Evolutionary conservation across 495 filamentous ascomycete genomes (phyloP).

Genomic region (Xylaria acuta): DNA sequence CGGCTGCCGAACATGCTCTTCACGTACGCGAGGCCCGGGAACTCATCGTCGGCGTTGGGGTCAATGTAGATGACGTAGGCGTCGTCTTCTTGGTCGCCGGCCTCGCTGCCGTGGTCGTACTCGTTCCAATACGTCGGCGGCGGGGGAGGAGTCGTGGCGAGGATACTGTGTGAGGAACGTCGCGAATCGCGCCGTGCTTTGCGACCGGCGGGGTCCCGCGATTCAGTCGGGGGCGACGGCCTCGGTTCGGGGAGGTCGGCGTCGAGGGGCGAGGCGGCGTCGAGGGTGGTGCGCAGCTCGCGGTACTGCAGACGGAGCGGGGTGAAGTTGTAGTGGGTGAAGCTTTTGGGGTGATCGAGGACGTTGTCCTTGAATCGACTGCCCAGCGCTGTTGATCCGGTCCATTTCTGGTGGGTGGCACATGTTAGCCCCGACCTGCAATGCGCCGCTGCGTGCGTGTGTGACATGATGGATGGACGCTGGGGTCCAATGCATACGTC

Average conservation of each 20-base stretch:
- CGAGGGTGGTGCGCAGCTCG: slow-evolving; percentile 60
- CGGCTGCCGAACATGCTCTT: slow-evolving; percentile 49
- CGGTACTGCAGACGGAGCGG: slow-evolving; percentile 61
- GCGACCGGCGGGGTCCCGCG: slow-evolving; percentile 19
- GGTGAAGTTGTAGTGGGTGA: slow-evolving; percentile 63
- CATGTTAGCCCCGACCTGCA: slow-evolving; percentile 26
- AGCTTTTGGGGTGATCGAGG: slow-evolving; percentile 64
- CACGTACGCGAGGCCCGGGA: slow-evolving; percentile 56
- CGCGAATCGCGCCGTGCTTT: slow-evolving; percentile 29
- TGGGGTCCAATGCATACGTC: background rate
- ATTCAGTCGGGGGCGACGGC: slow-evolving; percentile 27
- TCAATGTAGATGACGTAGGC: slow-evolving; percentile 64
- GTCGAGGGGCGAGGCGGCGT: slow-evolving; percentile 43
- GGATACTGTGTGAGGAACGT: slow-evolving; percentile 30
- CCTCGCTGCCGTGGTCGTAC: slow-evolving; percentile 68
- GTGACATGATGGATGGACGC: background rate
- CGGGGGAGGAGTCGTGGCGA: slow-evolving; percentile 6
- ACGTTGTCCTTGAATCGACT: slow-evolving; percentile 64
- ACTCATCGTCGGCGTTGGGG: slow-evolving; percentile 53
- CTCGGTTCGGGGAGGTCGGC: slow-evolving; percentile 29
- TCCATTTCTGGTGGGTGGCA: slow-evolving; percentile 63
- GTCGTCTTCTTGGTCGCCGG: slow-evolving; percentile 50
- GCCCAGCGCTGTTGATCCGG: slow-evolving; percentile 63
- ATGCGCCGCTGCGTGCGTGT: slow-evolving; percentile 12
- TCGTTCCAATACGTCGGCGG: slow-evolving; percentile 66